phyloP scores from a whole-genome alignment of 257 asterid genomes.

The Fraxinus anomala region DNA sequence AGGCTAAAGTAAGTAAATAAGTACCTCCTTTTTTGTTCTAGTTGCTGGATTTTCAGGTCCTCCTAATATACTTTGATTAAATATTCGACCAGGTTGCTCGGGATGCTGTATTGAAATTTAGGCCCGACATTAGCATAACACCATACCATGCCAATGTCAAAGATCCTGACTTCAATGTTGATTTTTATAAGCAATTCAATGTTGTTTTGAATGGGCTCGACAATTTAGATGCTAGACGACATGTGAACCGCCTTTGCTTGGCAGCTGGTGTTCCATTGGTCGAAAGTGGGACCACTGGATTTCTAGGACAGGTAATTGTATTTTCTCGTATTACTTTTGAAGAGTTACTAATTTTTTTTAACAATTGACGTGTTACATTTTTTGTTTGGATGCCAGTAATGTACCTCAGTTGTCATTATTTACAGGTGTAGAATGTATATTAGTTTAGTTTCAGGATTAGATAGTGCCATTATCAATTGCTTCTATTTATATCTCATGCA shows the following conservation, averaged over 20 bases:
- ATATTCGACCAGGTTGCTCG: constrained; percentile 83
- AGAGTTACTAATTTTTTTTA: constrained; percentile 16
- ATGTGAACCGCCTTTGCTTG: constrained; percentile 97
- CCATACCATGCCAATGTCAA: constrained; percentile 94
- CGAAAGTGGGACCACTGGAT: constrained; percentile 99
- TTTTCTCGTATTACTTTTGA: constrained; percentile 27
- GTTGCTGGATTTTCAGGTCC: constrained; percentile 7
- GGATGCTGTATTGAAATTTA: constrained; percentile 87
- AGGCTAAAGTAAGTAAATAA: constrained; percentile 76
- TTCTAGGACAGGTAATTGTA: constrained; percentile 85
- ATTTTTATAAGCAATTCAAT: constrained; percentile 80
- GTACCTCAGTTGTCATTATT: not conserved
- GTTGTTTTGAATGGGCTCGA: constrained; percentile 97
- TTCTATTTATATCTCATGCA: not conserved
- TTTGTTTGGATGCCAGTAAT: constrained; percentile 15
- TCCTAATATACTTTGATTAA: constrained; percentile 31
- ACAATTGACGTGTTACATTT: not conserved
- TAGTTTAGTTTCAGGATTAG: not conserved
- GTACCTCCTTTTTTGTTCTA: constrained; percentile 7
- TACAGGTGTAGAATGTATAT: constrained; percentile 1
- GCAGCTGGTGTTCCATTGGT: constrained; percentile 93
- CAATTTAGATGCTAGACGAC: constrained; percentile 97
- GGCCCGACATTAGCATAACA: constrained; percentile 81
- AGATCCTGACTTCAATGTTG: constrained; percentile 87
- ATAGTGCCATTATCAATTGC: constrained; percentile 5